These are phyloP conservation scores for Solanum etuberosum DNA, from an alignment of 257 asterid species.

Conservation along the genomic window DNA sequence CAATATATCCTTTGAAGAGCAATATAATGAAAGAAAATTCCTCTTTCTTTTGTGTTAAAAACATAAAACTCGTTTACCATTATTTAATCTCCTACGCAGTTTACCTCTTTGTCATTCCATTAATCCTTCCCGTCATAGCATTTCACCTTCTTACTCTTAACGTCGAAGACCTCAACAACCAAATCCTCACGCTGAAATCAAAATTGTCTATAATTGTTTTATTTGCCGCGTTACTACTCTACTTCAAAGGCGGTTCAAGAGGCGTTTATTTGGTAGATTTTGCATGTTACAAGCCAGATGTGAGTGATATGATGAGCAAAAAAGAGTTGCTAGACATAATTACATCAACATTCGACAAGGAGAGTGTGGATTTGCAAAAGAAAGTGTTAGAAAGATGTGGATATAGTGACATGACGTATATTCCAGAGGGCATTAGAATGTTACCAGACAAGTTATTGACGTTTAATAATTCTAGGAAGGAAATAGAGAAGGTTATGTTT, in stretches of 20 bases:
- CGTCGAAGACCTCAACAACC: neutral
- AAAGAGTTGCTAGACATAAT: neutral
- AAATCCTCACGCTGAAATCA: neutral
- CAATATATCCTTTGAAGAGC: neutral
- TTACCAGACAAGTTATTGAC: neutral
- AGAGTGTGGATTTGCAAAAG: slow-evolving; percentile 14
- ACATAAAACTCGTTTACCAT: neutral
- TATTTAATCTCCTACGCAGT: neutral
- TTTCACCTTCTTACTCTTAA: neutral
- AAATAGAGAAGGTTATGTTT: slow-evolving; percentile 18
- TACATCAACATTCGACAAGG: neutral
- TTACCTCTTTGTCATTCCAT: neutral
- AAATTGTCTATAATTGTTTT: neutral
- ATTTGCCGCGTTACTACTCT: neutral
- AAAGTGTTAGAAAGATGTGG: slow-evolving; percentile 16
- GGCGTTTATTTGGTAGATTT: slow-evolving; percentile 3
- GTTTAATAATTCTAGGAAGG: slow-evolving; percentile 15
- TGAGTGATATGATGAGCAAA: neutral
- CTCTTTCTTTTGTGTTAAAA: neutral
- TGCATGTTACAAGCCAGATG: slow-evolving; percentile 8
- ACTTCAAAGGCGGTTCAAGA: neutral
- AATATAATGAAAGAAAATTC: neutral
- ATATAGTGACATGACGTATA: slow-evolving; percentile 8
- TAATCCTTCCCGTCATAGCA: neutral
- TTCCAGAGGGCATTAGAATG: neutral